Percentiles rank a stretch among this genome's conserved stretches.
phyloP scores from a whole-genome alignment of 345 rosid genomes.

The Diplotaxis tenuifolia region DNA sequence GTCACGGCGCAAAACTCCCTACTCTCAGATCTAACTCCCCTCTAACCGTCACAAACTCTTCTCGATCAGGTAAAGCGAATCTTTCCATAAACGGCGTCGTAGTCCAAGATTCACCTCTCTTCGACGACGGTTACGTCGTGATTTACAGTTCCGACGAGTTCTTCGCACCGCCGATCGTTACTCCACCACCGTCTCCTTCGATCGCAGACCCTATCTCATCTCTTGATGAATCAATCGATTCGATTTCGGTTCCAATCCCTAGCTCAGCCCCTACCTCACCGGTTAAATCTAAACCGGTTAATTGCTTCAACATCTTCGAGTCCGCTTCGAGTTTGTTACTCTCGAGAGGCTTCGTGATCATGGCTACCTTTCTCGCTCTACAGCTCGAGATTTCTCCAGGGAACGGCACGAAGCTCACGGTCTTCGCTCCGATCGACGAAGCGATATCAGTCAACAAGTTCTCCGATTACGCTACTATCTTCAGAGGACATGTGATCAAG shows the following conservation, averaged over 20 bases:
- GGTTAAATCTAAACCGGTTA: neutral
- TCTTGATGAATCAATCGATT: neutral
- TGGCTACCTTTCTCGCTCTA: conserved; percentile 46
- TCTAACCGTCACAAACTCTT: conserved; percentile 29
- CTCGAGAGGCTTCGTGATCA: conserved; percentile 38
- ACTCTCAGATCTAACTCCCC: conserved; percentile 34
- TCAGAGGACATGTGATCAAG: conserved; percentile 39
- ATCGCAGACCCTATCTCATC: conserved; percentile 10
- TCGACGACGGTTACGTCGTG: conserved; percentile 37
- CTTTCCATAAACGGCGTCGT: conserved; percentile 35
- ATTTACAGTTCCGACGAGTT: conserved; percentile 39
- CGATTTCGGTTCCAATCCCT: conserved; percentile 14
- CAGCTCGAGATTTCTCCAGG: conserved; percentile 32
- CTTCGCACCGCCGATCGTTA: conserved; percentile 22
- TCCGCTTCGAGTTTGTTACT: conserved; percentile 40
- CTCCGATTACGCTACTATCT: conserved; percentile 35
- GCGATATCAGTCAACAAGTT: conserved; percentile 30
- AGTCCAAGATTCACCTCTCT: conserved; percentile 35
- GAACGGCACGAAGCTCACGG: conserved; percentile 39
- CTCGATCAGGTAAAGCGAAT: neutral
- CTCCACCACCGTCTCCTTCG: conserved; percentile 16
- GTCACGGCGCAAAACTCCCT: conserved; percentile 38
- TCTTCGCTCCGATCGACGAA: conserved; percentile 47
- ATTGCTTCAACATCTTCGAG: conserved; percentile 27
- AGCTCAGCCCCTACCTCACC: conserved; percentile 1